These are phyloP conservation scores for Simmondsia chinensis DNA, from an alignment of 148 eudicot species.

Conservation along the genomic window DNA sequence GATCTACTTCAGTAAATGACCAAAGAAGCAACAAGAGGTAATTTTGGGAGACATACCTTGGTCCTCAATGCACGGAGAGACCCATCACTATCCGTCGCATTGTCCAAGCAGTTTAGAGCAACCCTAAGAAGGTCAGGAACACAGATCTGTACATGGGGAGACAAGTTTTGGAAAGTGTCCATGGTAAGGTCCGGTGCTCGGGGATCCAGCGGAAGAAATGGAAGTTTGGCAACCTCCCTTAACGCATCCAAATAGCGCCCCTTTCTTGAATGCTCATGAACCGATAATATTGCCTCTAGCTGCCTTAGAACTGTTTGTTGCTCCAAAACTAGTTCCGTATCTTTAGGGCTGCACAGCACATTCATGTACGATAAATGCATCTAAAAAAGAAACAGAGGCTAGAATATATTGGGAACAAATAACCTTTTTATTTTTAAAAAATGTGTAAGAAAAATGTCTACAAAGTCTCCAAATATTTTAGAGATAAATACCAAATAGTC, in stretches of 20 bases:
- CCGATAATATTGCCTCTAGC: conserved; percentile 78
- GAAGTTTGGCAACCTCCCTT: conserved; percentile 71
- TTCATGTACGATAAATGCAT: no score
- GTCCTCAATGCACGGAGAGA: conserved; percentile 89
- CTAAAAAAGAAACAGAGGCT: no score
- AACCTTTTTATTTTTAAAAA: no score
- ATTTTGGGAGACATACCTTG: conserved; percentile 41
- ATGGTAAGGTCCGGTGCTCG: conserved; percentile 43
- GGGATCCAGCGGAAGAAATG: conserved; percentile 90
- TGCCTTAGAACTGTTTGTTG: conserved; percentile 84
- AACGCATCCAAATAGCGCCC: conserved; percentile 66
- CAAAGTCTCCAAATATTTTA: no score
- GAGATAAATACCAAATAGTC: no score
- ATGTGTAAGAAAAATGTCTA: no score
- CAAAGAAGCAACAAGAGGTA: not conserved
- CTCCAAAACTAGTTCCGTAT: conserved; percentile 62
- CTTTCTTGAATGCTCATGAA: conserved; percentile 53
- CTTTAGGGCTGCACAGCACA: conserved; percentile 50
- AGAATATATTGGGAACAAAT: no score
- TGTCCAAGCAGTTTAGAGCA: conserved; percentile 77
- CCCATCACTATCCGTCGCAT: conserved; percentile 77
- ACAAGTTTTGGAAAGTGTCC: conserved; percentile 53
- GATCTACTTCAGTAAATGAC: no score
- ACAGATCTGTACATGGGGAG: conserved; percentile 83
- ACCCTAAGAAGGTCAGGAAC: conserved; percentile 86